Conservation (phyloP, 2,329 filamentous ascomycete species). For the Talaromyces marneffei region DNA sequence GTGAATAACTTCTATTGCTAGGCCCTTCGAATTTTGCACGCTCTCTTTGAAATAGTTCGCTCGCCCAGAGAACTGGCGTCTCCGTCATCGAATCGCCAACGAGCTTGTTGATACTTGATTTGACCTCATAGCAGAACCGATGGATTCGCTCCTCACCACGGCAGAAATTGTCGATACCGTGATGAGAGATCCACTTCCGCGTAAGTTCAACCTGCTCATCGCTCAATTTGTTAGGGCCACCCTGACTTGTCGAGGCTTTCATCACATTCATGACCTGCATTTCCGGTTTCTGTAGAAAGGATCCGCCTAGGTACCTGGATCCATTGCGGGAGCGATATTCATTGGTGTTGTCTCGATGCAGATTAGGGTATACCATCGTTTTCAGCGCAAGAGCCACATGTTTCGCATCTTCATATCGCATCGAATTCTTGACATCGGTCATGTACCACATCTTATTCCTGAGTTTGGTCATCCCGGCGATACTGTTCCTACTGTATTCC, state of each 20-base stretch:
- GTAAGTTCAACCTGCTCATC: conserved; percentile 90
- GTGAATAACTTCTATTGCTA: conserved; percentile 31
- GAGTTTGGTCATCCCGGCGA: conserved; percentile 65
- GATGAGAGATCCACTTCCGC: conserved; percentile 71
- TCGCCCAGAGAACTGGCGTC: conserved; percentile 86
- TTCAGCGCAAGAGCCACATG: conserved; percentile 83
- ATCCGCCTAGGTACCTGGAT: conserved; percentile 46
- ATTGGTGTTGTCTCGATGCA: conserved; percentile 22
- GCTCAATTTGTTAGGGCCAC: conserved; percentile 90
- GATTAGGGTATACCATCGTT: conserved; percentile 66
- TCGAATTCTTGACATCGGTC: conserved; percentile 85
- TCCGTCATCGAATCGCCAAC: conserved; percentile 79
- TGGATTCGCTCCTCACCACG: conserved; percentile 92
- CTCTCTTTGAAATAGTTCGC: conserved; percentile 77
- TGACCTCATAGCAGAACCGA: conserved; percentile 83
- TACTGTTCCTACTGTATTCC: conserved; percentile 66
- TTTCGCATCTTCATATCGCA: conserved; percentile 76
- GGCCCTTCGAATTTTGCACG: conserved; percentile 38
- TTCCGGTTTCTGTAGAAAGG: conserved; percentile 72
- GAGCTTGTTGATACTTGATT: conserved; percentile 76
- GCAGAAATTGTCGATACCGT: conserved; percentile 86
- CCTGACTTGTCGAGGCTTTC: conserved; percentile 74
- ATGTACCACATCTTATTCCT: conserved; percentile 99
- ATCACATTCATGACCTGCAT: conserved; percentile 82
- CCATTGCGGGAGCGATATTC: conserved; percentile 36